These are phyloP conservation scores for Rhodotorula sp. DNA, from an alignment of 1,284 basidiomycete genomes.

Conservation along the genomic window DNA sequence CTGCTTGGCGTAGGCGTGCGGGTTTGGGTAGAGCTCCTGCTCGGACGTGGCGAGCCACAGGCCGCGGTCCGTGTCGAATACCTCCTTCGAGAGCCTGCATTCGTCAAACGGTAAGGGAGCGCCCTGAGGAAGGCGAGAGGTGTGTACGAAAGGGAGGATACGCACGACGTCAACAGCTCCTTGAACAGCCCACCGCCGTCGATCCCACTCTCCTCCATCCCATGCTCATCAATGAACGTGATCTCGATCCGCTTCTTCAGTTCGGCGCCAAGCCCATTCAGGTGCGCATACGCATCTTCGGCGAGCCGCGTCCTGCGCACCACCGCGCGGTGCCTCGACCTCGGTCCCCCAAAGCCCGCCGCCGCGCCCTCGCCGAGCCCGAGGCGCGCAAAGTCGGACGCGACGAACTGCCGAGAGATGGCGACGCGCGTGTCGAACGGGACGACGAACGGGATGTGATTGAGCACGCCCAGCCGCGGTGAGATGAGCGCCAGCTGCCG, in stretches of 20 bases:
- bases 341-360: conserved; percentile 6
- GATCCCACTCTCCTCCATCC: conserved; percentile 82
- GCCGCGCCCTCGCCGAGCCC: conserved; percentile 10
- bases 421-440: conserved; percentile 87
- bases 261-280: conserved; percentile 66
- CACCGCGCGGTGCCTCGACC: conserved; percentile 47
- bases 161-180: conserved; percentile 80
- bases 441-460: conserved; percentile 95
- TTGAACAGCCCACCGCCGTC: conserved; percentile 98
- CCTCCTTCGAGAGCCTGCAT: conserved; percentile 78
- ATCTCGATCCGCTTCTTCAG: conserved; percentile 82
- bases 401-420: conserved; percentile 82
- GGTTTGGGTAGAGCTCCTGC: conserved; percentile 93
- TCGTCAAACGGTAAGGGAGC: too few relatives aligned
- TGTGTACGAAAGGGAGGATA: conserved; percentile 5
- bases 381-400: conserved; percentile 57
- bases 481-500: conserved; percentile 72
- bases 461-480: conserved; percentile 84
- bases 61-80: conserved; percentile 90
- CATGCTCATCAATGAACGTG: conserved; percentile 86
- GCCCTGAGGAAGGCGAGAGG: not conserved
- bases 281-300: conserved; percentile 48
- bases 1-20: conserved; percentile 83
- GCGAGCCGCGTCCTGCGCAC: conserved; percentile 72
- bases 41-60: conserved; percentile 87